Percentiles rank a stretch among this genome's conserved stretches.
Conservation (phyloP, 1,284 basidiomycete genomes). For the Coniferiporia sulphurascens region DNA sequence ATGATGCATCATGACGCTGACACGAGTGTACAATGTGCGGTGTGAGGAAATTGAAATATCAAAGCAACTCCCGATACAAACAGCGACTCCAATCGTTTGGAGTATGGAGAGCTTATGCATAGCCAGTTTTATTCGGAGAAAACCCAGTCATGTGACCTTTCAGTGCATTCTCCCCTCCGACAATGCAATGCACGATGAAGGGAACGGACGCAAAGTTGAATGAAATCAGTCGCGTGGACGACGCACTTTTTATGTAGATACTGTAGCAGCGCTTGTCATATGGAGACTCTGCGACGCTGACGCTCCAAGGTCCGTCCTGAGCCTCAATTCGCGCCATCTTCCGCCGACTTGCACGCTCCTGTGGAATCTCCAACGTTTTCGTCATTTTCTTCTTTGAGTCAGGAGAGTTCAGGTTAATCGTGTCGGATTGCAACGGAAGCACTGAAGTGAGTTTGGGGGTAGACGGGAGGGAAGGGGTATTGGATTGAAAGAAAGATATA, state of each 20-base stretch:
- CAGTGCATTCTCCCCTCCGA: constrained; percentile 14
- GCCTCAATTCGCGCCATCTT: constrained; percentile 48
- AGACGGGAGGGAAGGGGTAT: constrained; percentile 22
- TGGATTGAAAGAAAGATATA: constrained; percentile 32
- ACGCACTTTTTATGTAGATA: constrained; percentile 55
- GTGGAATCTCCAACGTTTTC: constrained; percentile 17
- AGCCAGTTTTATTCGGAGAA: not conserved
- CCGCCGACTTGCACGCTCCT: constrained; percentile 29
- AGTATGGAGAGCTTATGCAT: not conserved
- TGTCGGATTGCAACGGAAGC: constrained; percentile 26
- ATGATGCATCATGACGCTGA: too few species aligned
- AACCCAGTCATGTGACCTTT: not conserved
- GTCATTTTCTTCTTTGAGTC: constrained; percentile 20
- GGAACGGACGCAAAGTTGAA: constrained; percentile 12
- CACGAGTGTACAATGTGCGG: too few species aligned
- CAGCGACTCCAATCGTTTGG: not conserved
- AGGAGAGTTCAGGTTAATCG: constrained; percentile 27
- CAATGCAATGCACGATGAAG: constrained; percentile 21
- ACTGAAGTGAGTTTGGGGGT: constrained; percentile 21
- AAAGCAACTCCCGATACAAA: too few species aligned
- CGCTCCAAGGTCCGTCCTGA: constrained; percentile 67
- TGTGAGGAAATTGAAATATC: too few species aligned
- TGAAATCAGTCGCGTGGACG: not conserved
- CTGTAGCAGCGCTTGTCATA: constrained; percentile 55
- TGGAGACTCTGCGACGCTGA: constrained; percentile 69